Percentiles rank a stretch among this genome's conserved stretches.
Evolutionary conservation across 163 green algal genomes (phyloP).

Genomic region (Volvox carteri): DNA sequence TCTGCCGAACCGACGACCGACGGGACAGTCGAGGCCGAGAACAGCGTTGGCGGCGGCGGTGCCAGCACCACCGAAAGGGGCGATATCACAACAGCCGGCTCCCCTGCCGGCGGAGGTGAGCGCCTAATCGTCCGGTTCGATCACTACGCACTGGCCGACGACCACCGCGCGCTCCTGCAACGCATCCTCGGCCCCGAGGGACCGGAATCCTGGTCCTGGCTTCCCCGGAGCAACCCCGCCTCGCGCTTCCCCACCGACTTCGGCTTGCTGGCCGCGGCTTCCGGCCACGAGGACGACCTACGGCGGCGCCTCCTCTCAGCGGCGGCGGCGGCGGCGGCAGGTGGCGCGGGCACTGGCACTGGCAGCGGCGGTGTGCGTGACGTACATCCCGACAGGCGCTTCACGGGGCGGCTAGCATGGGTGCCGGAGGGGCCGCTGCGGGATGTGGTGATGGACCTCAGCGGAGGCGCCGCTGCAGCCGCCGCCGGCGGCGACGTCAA

Average conservation of each 20-base stretch:
- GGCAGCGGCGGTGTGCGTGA: conserved; percentile 54
- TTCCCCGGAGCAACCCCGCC: conserved; percentile 83
- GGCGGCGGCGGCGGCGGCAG: conserved; percentile 10
- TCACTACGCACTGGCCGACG: conserved; percentile 43
- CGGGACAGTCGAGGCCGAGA: background rate
- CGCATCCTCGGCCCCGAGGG: conserved; percentile 30
- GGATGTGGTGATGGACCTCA: conserved; percentile 12
- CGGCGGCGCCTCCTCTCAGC: background rate
- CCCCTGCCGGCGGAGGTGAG: no score
- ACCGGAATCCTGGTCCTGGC: conserved; percentile 77
- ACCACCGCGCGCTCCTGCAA: conserved; percentile 17
- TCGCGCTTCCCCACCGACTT: conserved; percentile 92
- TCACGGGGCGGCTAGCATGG: conserved; percentile 65
- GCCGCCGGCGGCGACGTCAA: background rate
- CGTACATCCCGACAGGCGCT: conserved; percentile 77
- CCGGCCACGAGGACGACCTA: conserved; percentile 7
- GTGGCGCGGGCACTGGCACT: conserved; percentile 49
- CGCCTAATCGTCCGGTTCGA: conserved; percentile 59
- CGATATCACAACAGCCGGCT: no score
- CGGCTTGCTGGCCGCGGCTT: conserved; percentile 67
- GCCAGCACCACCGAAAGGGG: background rate
- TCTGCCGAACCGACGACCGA: background rate
- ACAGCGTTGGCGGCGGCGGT: background rate
- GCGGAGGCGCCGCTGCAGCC: background rate
- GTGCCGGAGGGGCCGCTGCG: conserved; percentile 55